Percentiles rank a stretch among this genome's conserved stretches.
Evolutionary conservation across 805 yeast genomes (phyloP).

Genomic region (Zygosaccharomyces rouxii): DNA sequence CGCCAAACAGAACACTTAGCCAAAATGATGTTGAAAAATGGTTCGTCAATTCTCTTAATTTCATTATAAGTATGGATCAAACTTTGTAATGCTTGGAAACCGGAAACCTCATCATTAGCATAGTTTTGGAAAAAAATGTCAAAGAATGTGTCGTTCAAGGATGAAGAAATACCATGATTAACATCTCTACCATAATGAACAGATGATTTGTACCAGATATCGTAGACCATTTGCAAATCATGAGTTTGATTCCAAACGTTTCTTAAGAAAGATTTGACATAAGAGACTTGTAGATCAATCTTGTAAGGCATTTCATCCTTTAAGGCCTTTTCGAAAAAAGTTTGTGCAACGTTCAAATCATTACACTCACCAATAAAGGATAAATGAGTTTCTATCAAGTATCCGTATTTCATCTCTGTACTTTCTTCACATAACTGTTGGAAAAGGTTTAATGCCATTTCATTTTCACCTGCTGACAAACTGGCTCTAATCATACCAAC

Average conservation of each 20-base stretch:
- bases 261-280: slow-evolving; percentile 57
- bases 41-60: slow-evolving; percentile 63
- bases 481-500: slow-evolving; percentile 74
- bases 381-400: slow-evolving; percentile 69
- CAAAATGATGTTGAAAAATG: slow-evolving; percentile 73
- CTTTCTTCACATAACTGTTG: slow-evolving; percentile 53
- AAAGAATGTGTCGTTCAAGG: slow-evolving; percentile 65
- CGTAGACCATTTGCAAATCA: slow-evolving; percentile 53
- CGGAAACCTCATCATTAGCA: slow-evolving; percentile 46
- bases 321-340: slow-evolving; percentile 70
- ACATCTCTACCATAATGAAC: slow-evolving; percentile 53
- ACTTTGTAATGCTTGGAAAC: slow-evolving; percentile 52
- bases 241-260: slow-evolving; percentile 56
- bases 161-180: slow-evolving; percentile 66
- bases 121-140: slow-evolving; percentile 60
- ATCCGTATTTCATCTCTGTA: slow-evolving; percentile 44
- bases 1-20: slow-evolving; percentile 66
- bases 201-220: slow-evolving; percentile 61
- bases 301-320: slow-evolving; percentile 66
- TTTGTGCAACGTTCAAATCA: slow-evolving; percentile 65
- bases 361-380: slow-evolving; percentile 74
- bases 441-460: slow-evolving; percentile 61
- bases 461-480: slow-evolving; percentile 57
- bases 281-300: slow-evolving; percentile 67
- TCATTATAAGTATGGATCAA: slow-evolving; percentile 53